Base-by-base conservation (phyloP, 2,329 filamentous ascomycete species). In the Knoxdaviesia proteae region DNA sequence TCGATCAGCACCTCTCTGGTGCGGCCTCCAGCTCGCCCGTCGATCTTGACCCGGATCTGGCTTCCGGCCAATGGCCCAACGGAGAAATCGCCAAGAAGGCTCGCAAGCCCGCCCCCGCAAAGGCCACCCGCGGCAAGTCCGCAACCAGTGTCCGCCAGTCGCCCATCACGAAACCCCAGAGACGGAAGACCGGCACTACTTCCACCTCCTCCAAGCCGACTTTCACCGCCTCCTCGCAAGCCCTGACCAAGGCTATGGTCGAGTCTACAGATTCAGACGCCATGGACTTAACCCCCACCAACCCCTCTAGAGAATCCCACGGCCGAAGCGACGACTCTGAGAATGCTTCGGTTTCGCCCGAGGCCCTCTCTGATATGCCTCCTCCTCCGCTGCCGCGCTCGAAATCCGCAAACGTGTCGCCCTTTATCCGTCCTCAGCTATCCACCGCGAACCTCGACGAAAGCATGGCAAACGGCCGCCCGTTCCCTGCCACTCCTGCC, bases 401-500 rank as follows among this genome's bases (percentile, higher is more conserved):
- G 31, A 67, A 65, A 40, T 79, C 78, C 30, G 69, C 71, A 20
- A 71, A 65, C 49, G 73, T 74, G 44, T 86, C 80, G 3, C 79
- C 81, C 7, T 75, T 75, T 45, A 71, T 84, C 20, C 61, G 64
- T 42, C 68, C 75, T 5, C 71, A 77, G 50, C 64, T 58, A 39
- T 51, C 50, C 31, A 51, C 45, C 38, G 48, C 51, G 9, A 54
- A 51, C 36, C 49, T 47, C 45, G 34, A 20, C 36, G 42, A 40
- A 34, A 32, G 32, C 10, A 10, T 36, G 9, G 34, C 36, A 36
- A 40, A 42, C 29, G 35, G 38, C 38, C 47, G 47, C 45, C 51
- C 53, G 4, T 45, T 47, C 42, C 82, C 83, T 7, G 86, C 84
- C 1, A 93, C 86, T 0, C 86, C 86, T 1, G 84, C 87, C 6